Conservation (phyloP, 2,329 filamentous ascomycete genomes). For the Aspergillus candidus region DNA sequence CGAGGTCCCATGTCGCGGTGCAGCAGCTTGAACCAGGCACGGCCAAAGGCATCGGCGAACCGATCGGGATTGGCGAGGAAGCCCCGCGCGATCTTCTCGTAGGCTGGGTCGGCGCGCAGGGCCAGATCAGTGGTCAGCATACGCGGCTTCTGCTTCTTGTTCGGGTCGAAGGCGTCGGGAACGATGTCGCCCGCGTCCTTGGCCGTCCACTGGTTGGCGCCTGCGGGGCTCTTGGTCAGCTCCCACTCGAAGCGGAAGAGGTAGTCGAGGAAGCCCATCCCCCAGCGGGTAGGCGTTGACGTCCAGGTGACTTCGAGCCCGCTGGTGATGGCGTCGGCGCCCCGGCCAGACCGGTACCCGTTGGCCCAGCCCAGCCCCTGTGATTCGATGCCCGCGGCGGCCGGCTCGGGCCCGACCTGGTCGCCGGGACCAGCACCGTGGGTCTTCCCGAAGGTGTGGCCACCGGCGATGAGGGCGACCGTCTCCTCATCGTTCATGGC, state of each 20-base stretch:
- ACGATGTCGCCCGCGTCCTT: constrained; percentile 62
- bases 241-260: constrained; percentile 76
- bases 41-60: constrained; percentile 62
- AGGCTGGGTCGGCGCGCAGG: constrained; percentile 63
- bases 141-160: constrained; percentile 65
- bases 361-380: constrained; percentile 71
- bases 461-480: constrained; percentile 70
- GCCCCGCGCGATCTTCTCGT: constrained; percentile 68
- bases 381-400: constrained; percentile 56
- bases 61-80: constrained; percentile 64
- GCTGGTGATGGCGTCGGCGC: constrained; percentile 66
- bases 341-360: constrained; percentile 59
- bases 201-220: constrained; percentile 71
- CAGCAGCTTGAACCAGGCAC: constrained; percentile 77
- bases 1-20: constrained; percentile 74
- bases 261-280: constrained; percentile 67
- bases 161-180: constrained; percentile 63
- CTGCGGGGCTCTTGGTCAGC: constrained; percentile 66
- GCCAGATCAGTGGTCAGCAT: constrained; percentile 74
- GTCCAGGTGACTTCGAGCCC: constrained; percentile 78
- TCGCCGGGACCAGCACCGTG: constrained; percentile 63
- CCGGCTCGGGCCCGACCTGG: constrained; percentile 63
- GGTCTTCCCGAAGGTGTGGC: constrained; percentile 75
- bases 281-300: constrained; percentile 69
- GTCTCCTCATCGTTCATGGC: constrained; percentile 81